Evolutionary conservation across 208 protist species (phyloP).

Genomic region (Spongospora subterranea): DNA sequence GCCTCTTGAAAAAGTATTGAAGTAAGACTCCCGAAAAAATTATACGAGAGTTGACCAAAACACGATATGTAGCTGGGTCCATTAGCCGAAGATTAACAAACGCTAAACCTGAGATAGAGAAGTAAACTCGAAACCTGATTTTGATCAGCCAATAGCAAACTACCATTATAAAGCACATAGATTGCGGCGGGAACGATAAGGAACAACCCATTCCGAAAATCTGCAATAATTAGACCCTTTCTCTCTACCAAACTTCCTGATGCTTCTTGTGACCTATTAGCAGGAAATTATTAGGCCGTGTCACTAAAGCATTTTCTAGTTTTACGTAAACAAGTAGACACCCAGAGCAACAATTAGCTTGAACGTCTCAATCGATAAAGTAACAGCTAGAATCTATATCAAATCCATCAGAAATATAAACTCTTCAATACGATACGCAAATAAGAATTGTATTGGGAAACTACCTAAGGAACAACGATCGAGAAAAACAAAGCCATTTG

Average conservation of each 20-base stretch:
- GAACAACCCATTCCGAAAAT: neutral
- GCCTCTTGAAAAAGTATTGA: constrained; percentile 45
- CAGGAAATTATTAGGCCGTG: neutral
- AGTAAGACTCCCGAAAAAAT: neutral
- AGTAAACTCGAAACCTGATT: neutral
- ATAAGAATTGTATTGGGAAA: too few relatives aligned
- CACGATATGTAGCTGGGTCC: constrained; percentile 25
- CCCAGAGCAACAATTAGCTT: neutral
- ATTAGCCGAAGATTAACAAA: constrained; percentile 22
- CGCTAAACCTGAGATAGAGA: neutral
- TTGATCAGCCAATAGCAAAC: neutral
- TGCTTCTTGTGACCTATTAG: neutral
- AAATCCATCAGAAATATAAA: too few relatives aligned
- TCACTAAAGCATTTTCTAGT: neutral
- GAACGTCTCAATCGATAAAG: neutral
- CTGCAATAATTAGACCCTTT: neutral
- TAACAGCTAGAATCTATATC: constrained; percentile 8
- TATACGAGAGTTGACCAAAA: constrained; percentile 10
- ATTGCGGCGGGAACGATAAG: constrained; percentile 18
- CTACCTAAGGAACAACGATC: too few relatives aligned
- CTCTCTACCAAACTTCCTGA: neutral
- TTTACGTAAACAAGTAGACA: constrained; percentile 29
- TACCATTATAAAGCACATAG: constrained; percentile 34
- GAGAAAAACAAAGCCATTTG: too few relatives aligned
- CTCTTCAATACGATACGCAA: too few relatives aligned